Base-by-base conservation (phyloP, 1,284 basidiomycete genomes). In the Tilletia horrida region DNA sequence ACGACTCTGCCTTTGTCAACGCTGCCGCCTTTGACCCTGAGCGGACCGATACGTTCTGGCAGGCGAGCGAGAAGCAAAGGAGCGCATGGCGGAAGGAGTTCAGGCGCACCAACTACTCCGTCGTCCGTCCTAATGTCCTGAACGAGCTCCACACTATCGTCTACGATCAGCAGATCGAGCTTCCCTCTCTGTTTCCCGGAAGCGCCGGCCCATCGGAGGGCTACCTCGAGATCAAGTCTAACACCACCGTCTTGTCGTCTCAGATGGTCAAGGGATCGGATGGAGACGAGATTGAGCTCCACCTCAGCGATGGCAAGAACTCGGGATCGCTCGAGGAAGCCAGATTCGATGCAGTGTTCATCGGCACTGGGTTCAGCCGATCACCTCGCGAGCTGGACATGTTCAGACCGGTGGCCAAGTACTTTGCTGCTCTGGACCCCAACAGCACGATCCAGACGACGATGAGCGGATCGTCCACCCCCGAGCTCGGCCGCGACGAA, bases 1-100 rank as follows among this genome's bases (percentile, higher is more conserved):
- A 81, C 69, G 79, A 81, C 63, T 78, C 77, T 27, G 71, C 76
- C 7, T 81, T 81, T 48, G 70, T 81, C 68, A 81, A 81, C 66
- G 72, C 75, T 31, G 76, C 72, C 29, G 80, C 80, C 2, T 81
- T 81, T 67, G 80, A 81, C 43, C 80, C 80, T 0, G 72, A 75
- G 27, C 69, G 77, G n/a, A 78, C 78, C 31, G 73, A 77, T 63
- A 71, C 73, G 61, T 81, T 80, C 70, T 81, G 79, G 78, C 63
- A 69, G 48, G 73, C 73, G 9, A 67, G 59, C 43, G 71, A 71
- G 50, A 63, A 65, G 43, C 70, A 76, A 43, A 76, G 80, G 31
- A 66, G 67, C 25, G 70, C 68, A 31, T 78, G 78, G 77, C 66
- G 74, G 6, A 66, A 65, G 31, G 80, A 81, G 67, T 81, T 78